Conservation (phyloP, 2,329 filamentous ascomycete species). For the Cladobotryum mycophilum region DNA sequence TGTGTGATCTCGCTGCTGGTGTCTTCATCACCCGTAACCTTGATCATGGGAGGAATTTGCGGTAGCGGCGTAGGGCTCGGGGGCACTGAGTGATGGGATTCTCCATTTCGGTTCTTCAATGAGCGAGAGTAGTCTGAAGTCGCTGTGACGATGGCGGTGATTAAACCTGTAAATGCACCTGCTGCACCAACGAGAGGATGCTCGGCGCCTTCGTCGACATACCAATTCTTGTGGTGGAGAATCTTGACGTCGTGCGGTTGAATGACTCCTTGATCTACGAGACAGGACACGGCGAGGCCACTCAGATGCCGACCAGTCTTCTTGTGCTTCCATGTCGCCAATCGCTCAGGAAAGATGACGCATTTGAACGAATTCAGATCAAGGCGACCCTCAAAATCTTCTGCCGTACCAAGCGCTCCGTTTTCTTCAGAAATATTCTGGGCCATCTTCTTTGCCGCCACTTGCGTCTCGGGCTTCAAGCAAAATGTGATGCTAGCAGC, state of each 20-base stretch:
- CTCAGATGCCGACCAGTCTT: conserved; percentile 54
- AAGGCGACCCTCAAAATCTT: conserved; percentile 50
- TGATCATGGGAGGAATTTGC: not conserved
- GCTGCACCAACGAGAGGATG: conserved; percentile 60
- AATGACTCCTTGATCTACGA: conserved; percentile 49
- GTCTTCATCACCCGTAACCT: not conserved
- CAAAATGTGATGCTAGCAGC: conserved; percentile 47
- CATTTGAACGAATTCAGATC: conserved; percentile 51
- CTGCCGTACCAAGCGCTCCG: conserved; percentile 45
- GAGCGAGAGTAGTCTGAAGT: conserved; percentile 18
- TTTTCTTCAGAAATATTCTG: conserved; percentile 47
- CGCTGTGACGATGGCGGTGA: conserved; percentile 58
- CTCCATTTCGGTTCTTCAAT: conserved; percentile 9
- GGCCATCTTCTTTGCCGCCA: conserved; percentile 36
- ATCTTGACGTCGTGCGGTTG: conserved; percentile 54
- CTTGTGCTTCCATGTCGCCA: conserved; percentile 58
- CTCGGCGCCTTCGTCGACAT: conserved; percentile 57
- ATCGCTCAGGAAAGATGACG: conserved; percentile 47
- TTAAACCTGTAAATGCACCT: conserved; percentile 59
- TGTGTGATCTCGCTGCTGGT: not conserved
- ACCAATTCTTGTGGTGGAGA: conserved; percentile 44
- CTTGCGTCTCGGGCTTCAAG: conserved; percentile 41
- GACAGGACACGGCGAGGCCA: conserved; percentile 52
- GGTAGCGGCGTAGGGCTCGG: not conserved
- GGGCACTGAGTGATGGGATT: not conserved